These are phyloP conservation scores for Phytophthora pinifolia DNA, from an alignment of 352 stramenopile genomes.

Conservation along the genomic window DNA sequence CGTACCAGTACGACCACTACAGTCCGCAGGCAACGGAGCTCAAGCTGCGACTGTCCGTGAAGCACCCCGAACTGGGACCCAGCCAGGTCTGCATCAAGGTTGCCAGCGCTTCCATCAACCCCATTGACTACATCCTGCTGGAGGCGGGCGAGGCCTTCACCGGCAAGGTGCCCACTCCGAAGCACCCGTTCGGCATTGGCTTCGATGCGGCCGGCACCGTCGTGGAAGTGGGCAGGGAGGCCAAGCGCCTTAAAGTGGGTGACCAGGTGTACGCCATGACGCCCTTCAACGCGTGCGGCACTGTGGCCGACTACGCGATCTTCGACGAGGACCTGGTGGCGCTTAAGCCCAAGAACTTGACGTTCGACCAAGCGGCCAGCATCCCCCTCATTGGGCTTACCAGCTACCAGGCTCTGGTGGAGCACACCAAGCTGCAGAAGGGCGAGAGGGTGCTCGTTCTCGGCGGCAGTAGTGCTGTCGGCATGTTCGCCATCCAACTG, in stretches of 20 bases:
- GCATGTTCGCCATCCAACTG: conserved; percentile 47
- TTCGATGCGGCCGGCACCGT: conserved; percentile 29
- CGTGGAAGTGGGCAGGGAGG: conserved; percentile 22
- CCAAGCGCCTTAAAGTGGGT: conserved; percentile 21
- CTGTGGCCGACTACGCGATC: conserved; percentile 37
- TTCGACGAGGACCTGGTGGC: conserved; percentile 40
- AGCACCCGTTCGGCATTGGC: conserved; percentile 24
- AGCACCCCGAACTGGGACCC: conserved; percentile 9
- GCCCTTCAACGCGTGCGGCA: conserved; percentile 20
- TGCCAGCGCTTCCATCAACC: conserved; percentile 30
- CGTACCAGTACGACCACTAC: conserved; percentile 37
- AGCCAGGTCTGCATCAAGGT: conserved; percentile 43
- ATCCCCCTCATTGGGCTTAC: conserved; percentile 38
- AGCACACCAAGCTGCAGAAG: conserved; percentile 41
- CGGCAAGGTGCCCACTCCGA: conserved; percentile 14
- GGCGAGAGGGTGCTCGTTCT: conserved; percentile 49
- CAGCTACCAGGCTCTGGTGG: conserved; percentile 36
- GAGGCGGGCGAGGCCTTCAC: conserved; percentile 19
- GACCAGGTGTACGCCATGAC: conserved; percentile 33
- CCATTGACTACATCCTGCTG: conserved; percentile 32
- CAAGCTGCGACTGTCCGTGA: conserved; percentile 26
- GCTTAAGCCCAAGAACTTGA: conserved; percentile 41
- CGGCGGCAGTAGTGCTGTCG: conserved; percentile 38
- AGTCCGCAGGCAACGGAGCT: conserved; percentile 23
- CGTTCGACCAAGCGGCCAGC: conserved; percentile 41